Base-by-base conservation (phyloP, 768 basidiomycete species). In the Lentinula boryana region DNA sequence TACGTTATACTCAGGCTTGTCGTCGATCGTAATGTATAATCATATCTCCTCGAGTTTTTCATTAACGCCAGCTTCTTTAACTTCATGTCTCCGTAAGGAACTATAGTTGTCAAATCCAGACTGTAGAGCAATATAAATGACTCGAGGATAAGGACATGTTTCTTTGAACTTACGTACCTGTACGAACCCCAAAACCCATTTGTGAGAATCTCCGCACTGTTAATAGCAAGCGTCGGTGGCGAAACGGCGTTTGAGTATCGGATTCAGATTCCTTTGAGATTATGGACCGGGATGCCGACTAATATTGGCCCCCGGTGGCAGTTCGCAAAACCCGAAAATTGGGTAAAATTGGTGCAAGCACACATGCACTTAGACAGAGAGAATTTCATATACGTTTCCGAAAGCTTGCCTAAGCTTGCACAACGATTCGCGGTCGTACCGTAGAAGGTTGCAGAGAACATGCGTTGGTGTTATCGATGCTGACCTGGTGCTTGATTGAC, bases 211-310 rank as follows among this genome's bases (percentile, higher is more conserved):
- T 15, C 13, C 43, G 43, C 43, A 16, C 16, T 44, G 18, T 67
- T 64, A 80, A 27, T 78, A 76, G 60, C 79, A 81, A 32, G 80
- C 72, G 63, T 80, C 80, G 2, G 78, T 77, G 4, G 77, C 77
- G 63, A 76, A 80, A n/a, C 79, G 69, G 8, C 73, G 74, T 21
- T 74, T 71, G 32, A 70, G 72, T 12, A 78, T 69, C 43, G 63
- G 65, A 60, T 73, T 68, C 57, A 77, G 76, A 52, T 68, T 27
- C 27, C 60, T 31, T 72, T 68, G 10, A 63, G 66, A 12, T 69
- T 40, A 40, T 10, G 38, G 38, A 40, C 15, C 12, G 15, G 38
- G 38, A 40, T 40, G 15, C 38, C 38, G 38, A 40, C 38, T 40
- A 10, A 13, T 40, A 40, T 40, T 40, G 15, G 38, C 38, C 38